phyloP scores from a whole-genome alignment of 805 yeast species.

The Metschnikowia dekortorum region DNA sequence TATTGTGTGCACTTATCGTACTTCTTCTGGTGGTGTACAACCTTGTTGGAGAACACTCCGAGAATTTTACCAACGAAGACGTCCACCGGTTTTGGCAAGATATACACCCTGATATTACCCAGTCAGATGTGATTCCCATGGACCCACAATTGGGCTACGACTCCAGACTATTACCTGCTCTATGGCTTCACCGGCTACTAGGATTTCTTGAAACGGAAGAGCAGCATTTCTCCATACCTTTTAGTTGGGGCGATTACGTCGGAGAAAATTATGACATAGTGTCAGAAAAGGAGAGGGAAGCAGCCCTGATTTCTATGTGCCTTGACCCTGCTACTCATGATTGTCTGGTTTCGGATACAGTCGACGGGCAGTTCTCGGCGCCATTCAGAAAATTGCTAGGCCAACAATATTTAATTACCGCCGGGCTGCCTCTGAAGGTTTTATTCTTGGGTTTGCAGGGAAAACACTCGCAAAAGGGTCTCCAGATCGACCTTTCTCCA shows the following conservation, averaged over 20 bases:
- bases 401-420: not conserved
- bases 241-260: not conserved
- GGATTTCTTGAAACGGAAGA: not conserved
- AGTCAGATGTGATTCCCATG: not conserved
- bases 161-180: conserved; percentile 2
- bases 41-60: not conserved
- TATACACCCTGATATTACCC: conserved; percentile 14
- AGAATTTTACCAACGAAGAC: conserved; percentile 1
- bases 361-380: not conserved
- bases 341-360: not conserved
- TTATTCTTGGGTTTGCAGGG: not conserved
- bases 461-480: not conserved
- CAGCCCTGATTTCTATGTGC: not conserved
- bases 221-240: not conserved
- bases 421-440: not conserved
- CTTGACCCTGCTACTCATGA: not conserved
- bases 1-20: not conserved
- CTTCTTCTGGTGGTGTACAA: not conserved
- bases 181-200: not conserved
- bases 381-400: not conserved
- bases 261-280: not conserved
- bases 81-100: conserved; percentile 3
- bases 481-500: not conserved
- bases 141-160: not conserved
- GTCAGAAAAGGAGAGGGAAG: not conserved